Evolutionary conservation across 2,329 filamentous ascomycete species (phyloP).

Genomic region (Amylocarpus encephaloides): DNA sequence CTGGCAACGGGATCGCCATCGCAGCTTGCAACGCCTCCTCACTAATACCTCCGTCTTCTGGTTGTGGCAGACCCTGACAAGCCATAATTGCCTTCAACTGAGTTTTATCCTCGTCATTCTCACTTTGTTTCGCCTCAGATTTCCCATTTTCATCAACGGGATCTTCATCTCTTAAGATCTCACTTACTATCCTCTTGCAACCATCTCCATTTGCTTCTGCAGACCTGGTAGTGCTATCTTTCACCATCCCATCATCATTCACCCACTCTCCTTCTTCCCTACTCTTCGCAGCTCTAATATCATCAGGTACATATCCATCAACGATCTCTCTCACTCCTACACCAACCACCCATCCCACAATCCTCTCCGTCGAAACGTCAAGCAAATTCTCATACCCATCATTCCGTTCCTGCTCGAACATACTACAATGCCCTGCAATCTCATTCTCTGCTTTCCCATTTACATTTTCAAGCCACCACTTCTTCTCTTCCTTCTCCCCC

Average conservation of each 20-base stretch:
- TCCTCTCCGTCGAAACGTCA: constrained; percentile 9
- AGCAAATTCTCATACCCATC: constrained; percentile 20
- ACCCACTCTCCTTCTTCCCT: constrained; percentile 15
- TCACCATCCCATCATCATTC: constrained; percentile 24
- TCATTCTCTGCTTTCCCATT: constrained; percentile 24
- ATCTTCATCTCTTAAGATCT: constrained; percentile 5
- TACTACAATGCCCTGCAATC: constrained; percentile 25
- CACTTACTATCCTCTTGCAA: constrained; percentile 18
- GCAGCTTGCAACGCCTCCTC: constrained; percentile 20
- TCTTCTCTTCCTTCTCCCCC: constrained; percentile 1
- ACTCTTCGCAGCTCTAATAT: constrained; percentile 10
- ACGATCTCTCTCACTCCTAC: constrained; percentile 15
- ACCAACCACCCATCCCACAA: constrained; percentile 17
- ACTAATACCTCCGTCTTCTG: constrained; percentile 18
- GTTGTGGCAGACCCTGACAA: constrained; percentile 18
- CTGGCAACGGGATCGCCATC: constrained; percentile 17
- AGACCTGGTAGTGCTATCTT: neutral
- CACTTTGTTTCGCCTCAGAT: neutral
- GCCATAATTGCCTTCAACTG: constrained; percentile 23
- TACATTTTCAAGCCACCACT: constrained; percentile 17
- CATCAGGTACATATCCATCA: constrained; percentile 20
- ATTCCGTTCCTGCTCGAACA: constrained; percentile 25
- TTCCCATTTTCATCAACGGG: neutral
- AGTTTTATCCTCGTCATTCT: constrained; percentile 15
- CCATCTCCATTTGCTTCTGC: constrained; percentile 10